Base-by-base conservation (phyloP, 305 asterid genomes). In the Rubia balearica region DNA sequence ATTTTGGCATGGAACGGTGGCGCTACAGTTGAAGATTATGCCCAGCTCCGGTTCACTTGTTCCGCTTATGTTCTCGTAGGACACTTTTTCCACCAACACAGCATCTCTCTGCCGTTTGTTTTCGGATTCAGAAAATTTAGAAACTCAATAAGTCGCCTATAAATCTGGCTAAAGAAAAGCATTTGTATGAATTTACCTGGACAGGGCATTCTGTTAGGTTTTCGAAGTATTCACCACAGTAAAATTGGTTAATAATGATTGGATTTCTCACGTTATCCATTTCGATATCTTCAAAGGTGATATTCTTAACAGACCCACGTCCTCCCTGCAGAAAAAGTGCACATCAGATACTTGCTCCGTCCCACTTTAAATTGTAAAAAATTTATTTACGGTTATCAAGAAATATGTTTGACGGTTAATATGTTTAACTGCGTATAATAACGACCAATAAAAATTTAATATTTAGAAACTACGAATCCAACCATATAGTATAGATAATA, bases 241-340 rank as follows among this genome's bases (percentile, higher is more conserved):
- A 91, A 77, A 79, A 76, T 61, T 93, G 98, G 73, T 93, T 79
- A 17, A 91, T 87, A 76, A 91, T 87, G 41, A 91, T 93, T 68
- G 97, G 98, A 74, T 93, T 93, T 67, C 80, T 78, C 57, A 91
- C 98, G 61, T 86, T 82, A 49, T 67, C 76, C 97, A 93, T 88
- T 45, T 43, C 38, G 43, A 93, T 85, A 17, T 88, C 81, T 78
- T 91, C 84, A 57, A 90, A 93, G 59, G 30, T 72, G 63, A 94
- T 89, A 62, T 91, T 86, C 45, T 82, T 83, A 48, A 96, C 99
- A 53, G 61, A 64, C 71, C 99, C 99, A 3, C 85, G 80, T 11
- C 99, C 98, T 71, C 99, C 99, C 99, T 93, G 78, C 64, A 16
- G 11, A 48, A 48, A 7, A 51, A 3, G n/a, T n/a, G n/a, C n/a